Evolutionary conservation across 2,329 filamentous ascomycete genomes (phyloP), one percentile per base, ranked within the genome.

Genomic region (Ceratocystis alfenasii): DNA sequence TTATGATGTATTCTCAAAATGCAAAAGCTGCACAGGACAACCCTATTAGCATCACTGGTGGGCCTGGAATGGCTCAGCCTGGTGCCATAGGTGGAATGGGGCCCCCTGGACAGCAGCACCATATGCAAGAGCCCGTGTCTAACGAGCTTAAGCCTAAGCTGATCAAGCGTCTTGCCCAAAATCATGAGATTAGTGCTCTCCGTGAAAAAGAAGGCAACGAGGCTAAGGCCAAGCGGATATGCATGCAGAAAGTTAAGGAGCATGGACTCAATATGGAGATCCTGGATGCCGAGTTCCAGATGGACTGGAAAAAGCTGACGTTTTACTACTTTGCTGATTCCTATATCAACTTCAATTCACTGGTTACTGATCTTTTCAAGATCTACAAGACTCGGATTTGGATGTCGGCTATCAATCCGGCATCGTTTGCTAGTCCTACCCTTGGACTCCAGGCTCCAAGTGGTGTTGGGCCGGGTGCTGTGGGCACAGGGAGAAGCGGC

Each of bases 351-450:
- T 99, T 99, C 81, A 99, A 99, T 74, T 90, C 90, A 1, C 84
- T 99, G 17, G 94, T 99, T 64, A 96, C 92, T 0, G 94, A 99
- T 74, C 81, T 99, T 12, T 99, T 97, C 83, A 97, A 97, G 77
- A 93, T 97, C 69, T 99, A 97, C 81, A 99, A 99, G 79, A 96
- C 93, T 25, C 86, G 95, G 71, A 99, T 99, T 72, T 99, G 94
- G 94, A 96, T 99, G 90, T 97, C 93, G 3, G 94, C 94, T 3
- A 95, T 99, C 75, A 99, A 99, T 74, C 94, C 94, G 6, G 94
- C 93, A 4, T 96, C 93, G 0, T 96, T 97, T 75, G 89, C 89
- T 28, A 92, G 86, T 69, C 88, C 89, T 20, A 85, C 85, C 2
- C 79, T 89, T 62, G 87, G 87, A 30, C 78, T 91, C 25, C 86